A percentile compares a stretch with the other conserved stretches of the same genome.
Evolutionary conservation across 208 protist genomes (phyloP).

Genomic region (Leishmania martiniquensis): DNA sequence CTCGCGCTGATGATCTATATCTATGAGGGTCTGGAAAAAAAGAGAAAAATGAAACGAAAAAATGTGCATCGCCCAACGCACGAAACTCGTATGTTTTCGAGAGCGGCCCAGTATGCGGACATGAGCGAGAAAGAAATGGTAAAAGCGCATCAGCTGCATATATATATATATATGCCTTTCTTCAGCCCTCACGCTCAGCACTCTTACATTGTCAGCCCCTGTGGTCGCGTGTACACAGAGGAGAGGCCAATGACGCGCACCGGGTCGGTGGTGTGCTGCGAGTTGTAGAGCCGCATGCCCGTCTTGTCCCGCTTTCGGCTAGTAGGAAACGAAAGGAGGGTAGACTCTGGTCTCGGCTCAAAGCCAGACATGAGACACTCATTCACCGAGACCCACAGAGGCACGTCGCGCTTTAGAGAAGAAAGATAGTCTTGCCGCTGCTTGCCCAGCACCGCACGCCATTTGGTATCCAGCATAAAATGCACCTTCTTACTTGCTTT

Average conservation of each 20-base stretch:
- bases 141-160: background rate
- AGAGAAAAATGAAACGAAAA: background rate
- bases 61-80: background rate
- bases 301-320: constrained; percentile 18
- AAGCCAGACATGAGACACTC: constrained; percentile 92
- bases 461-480: constrained; percentile 90
- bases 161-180: background rate
- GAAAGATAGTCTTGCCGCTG: constrained; percentile 76
- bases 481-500: constrained; percentile 83
- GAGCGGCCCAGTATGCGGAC: constrained; percentile 2
- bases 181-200: background rate
- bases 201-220: constrained; percentile 61
- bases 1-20: background rate
- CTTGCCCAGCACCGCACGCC: constrained; percentile 86
- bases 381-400: constrained; percentile 90
- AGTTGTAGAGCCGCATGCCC: constrained; percentile 81
- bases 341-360: constrained; percentile 43
- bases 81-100: background rate
- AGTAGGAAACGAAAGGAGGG: constrained; percentile 43
- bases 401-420: constrained; percentile 53
- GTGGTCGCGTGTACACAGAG: constrained; percentile 73
- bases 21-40: too few relatives aligned
- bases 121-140: constrained; percentile 9
- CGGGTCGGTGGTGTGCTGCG: constrained; percentile 86
- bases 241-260: constrained; percentile 86